Base-by-base conservation (phyloP, 805 yeast species). In the Candida germanica region DNA sequence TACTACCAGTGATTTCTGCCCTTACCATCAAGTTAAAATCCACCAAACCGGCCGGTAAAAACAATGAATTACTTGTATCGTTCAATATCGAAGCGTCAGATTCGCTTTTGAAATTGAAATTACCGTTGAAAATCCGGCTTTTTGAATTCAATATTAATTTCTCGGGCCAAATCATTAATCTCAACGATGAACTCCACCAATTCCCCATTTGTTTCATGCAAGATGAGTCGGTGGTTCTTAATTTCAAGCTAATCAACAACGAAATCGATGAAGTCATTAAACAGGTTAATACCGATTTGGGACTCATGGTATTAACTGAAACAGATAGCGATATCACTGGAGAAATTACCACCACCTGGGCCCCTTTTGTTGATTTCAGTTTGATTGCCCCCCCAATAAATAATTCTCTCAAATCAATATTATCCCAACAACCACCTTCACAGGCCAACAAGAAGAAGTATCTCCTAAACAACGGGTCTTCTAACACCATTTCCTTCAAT, bases 1-100 rank as follows among this genome's bases (percentile, higher is more conserved):
- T 17, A 9, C 6, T 34, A n/a, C 62, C 67, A 6, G 58, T 64
- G 1, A 46, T 59, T 5, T 55, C 59, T 1, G 66, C 74, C 0
- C 47, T 76, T 26, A 67, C 70, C n/a, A 56, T 76, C 5, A 61
- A 68, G 35, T 52, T 76, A 12, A 59, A 71, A 29, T 69, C 75
- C 20, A 63, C 75, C 6, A 69, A 67, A 39, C 69, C 78, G 4
- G 73, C 75, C 4, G 75, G 77, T 6, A 57, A 70, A 29, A 60
- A 64, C 43, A 66, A 67, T 37, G 48, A 65, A 3, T 46, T 76
- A 1, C 50, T 76, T n/a, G 66, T 77, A 1, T 69, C 75, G 1
- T 51, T 76, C 29, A 74, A 69, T 35, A 52, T 76, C 8, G 78
- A 73, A 39, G 57, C 69, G 2, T 64, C 78, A 1, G 72, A 69